These are phyloP conservation scores for Endogone sp. DNA, from an alignment of 192 early-diverging fungal genomes.

Conservation along the genomic window DNA sequence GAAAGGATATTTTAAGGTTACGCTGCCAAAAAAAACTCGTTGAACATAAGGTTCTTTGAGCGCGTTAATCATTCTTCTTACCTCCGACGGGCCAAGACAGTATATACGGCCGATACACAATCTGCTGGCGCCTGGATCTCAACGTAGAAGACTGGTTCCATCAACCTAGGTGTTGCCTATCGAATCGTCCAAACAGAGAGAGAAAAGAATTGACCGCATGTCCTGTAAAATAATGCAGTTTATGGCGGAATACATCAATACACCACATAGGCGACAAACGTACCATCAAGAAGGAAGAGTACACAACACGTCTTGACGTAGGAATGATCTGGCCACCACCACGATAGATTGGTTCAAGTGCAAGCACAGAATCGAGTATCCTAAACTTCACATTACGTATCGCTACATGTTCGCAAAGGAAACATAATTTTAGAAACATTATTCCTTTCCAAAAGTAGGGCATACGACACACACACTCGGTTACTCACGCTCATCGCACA, in stretches of 20 bases:
- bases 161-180: slow-evolving; percentile 87
- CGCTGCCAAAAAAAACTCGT: too few species aligned
- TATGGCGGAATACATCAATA: too few species aligned
- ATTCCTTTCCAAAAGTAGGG: too few species aligned
- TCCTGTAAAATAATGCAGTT: too few species aligned
- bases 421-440: slow-evolving; percentile 1
- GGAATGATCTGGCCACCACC: slow-evolving; percentile 98
- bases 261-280: slow-evolving; percentile 1
- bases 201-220: too few species aligned
- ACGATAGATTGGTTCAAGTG: slow-evolving; percentile 84
- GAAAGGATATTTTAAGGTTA: slow-evolving; percentile 16
- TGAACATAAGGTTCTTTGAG: too few species aligned
- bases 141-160: slow-evolving; percentile 96
- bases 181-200: slow-evolving; percentile 8
- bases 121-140: slow-evolving; percentile 97
- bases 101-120: slow-evolving; percentile 93
- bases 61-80: slow-evolving; percentile 13
- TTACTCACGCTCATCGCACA: slow-evolving; percentile 90
- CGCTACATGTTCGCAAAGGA: slow-evolving; percentile 39
- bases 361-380: slow-evolving; percentile 82
- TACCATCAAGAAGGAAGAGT: slow-evolving; percentile 91
- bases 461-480: neutral
- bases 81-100: slow-evolving; percentile 83
- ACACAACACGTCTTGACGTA: slow-evolving; percentile 92
- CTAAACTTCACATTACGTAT: slow-evolving; percentile 96